phyloP scores from a whole-genome alignment of 2,329 filamentous ascomycete species.

The Rhytidhysteron rufulum region DNA sequence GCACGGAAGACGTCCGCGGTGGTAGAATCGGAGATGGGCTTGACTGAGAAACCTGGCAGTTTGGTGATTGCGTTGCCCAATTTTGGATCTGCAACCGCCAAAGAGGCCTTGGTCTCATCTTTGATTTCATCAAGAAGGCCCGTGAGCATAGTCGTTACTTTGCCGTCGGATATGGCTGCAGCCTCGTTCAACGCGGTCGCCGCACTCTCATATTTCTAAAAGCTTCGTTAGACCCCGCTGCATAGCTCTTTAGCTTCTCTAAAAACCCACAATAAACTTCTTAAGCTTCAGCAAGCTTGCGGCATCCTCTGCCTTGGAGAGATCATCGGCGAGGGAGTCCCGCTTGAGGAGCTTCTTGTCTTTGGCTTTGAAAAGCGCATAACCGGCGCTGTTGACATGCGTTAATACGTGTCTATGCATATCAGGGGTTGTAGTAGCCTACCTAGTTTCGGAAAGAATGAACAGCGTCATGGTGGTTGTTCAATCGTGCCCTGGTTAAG shows the following conservation, averaged over 20 bases:
- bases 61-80: conserved; percentile 88
- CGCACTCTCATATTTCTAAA: conserved; percentile 88
- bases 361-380: conserved; percentile 96
- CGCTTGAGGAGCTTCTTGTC: conserved; percentile 97
- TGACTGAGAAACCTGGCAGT: conserved; percentile 81
- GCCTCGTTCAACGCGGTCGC: conserved; percentile 87
- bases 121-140: conserved; percentile 84
- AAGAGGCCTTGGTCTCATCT: conserved; percentile 93
- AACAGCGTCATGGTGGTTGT: conserved; percentile 40
- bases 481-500: conserved; percentile 7
- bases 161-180: conserved; percentile 82
- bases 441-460: conserved; percentile 34
- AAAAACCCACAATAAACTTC: conserved; percentile 60
- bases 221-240: background rate
- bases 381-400: conserved; percentile 67
- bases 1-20: conserved; percentile 90
- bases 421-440: conserved; percentile 4
- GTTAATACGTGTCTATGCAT: too few species aligned
- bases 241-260: background rate
- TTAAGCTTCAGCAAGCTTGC: conserved; percentile 93
- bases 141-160: conserved; percentile 84
- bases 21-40: conserved; percentile 74
- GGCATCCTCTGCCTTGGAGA: conserved; percentile 76
- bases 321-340: conserved; percentile 71
- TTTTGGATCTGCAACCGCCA: conserved; percentile 91